Conservation (phyloP, 495 filamentous ascomycete species). For the Margaritispora aquatica region DNA sequence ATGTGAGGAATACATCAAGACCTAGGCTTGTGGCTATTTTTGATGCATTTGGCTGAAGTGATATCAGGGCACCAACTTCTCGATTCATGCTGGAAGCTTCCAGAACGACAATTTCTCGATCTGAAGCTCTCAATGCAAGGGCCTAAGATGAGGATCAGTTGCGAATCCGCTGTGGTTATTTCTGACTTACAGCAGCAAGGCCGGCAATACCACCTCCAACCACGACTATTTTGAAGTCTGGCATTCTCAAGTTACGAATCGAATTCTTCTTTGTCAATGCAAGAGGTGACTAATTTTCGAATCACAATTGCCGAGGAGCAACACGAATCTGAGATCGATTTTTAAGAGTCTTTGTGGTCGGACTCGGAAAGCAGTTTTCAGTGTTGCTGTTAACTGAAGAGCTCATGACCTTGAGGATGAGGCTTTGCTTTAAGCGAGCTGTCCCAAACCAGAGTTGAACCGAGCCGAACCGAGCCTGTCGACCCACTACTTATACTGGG, state of each 20-base stretch:
- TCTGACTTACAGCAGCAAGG: slow-evolving; percentile 4
- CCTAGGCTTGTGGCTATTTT: slow-evolving; percentile 2
- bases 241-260: too few species aligned
- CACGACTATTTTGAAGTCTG: slow-evolving; percentile 9
- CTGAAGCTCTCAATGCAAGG: neutral
- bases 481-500: too few species aligned
- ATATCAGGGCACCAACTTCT: slow-evolving; percentile 7
- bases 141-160: neutral
- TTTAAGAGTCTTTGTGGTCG: too few species aligned
- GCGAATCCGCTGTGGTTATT: neutral
- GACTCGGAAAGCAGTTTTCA: neutral
- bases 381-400: neutral
- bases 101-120: neutral
- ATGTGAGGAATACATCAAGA: neutral
- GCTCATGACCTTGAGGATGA: neutral
- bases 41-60: slow-evolving; percentile 10
- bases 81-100: neutral
- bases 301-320: neutral
- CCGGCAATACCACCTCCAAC: slow-evolving; percentile 13
- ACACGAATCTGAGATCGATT: too few species aligned
- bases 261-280: neutral
- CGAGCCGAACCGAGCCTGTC: slow-evolving; percentile 5
- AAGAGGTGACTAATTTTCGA: neutral
- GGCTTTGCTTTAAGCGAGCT: neutral
- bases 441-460: neutral